Evolutionary conservation across 495 filamentous ascomycete species (phyloP).

Genomic region (Xylaria venustula): DNA sequence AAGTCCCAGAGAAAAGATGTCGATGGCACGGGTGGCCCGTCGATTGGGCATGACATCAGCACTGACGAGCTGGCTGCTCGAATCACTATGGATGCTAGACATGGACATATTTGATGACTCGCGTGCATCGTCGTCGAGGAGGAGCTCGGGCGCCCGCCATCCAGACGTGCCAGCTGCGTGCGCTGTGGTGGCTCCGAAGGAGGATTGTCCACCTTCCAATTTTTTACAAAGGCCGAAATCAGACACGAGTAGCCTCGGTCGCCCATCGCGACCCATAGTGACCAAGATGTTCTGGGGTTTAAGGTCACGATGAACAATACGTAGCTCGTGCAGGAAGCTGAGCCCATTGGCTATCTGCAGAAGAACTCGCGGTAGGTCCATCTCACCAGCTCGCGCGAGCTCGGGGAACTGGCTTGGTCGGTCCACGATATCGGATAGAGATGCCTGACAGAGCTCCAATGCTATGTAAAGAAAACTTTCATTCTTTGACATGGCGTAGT

Average conservation of each 20-base stretch:
- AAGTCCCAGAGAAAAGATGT: constrained; percentile 93
- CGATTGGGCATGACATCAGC: constrained; percentile 56
- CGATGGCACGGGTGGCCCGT: constrained; percentile 89
- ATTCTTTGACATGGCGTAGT: constrained; percentile 85
- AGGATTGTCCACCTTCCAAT: constrained; percentile 91
- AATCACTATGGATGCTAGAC: constrained; percentile 45
- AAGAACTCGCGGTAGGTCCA: constrained; percentile 63
- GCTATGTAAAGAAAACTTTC: constrained; percentile 95
- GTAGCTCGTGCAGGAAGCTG: constrained; percentile 82
- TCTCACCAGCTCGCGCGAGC: constrained; percentile 52
- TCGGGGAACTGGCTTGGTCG: constrained; percentile 52
- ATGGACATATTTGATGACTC: constrained; percentile 29
- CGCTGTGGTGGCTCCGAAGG: constrained; percentile 88
- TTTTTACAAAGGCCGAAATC: constrained; percentile 99
- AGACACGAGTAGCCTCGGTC: constrained; percentile 82
- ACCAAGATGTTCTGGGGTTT: constrained; percentile 98
- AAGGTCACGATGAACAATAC: constrained; percentile 95
- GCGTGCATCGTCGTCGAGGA: constrained; percentile 69
- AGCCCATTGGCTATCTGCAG: constrained; percentile 86
- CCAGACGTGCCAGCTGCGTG: constrained; percentile 92
- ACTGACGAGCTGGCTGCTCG: constrained; percentile 38
- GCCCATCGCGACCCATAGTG: constrained; percentile 55
- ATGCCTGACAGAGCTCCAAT: constrained; percentile 91
- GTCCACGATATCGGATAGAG: constrained; percentile 82
- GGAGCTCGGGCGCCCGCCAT: constrained; percentile 93